Evolutionary conservation across 2,329 filamentous ascomycete genomes (phyloP).

Genomic region (Colletotrichum falcatum): DNA sequence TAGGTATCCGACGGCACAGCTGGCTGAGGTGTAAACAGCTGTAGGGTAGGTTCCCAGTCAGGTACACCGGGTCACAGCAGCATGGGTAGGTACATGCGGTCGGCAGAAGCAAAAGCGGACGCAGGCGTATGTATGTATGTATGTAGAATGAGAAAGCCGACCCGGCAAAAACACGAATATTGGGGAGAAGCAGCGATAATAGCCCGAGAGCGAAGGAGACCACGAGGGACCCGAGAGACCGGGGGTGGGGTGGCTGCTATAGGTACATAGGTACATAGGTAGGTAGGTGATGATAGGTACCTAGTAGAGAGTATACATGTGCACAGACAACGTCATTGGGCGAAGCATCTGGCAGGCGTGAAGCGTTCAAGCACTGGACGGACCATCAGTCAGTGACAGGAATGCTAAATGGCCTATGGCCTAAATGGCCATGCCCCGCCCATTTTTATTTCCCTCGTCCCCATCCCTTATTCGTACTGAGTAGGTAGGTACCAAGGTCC

Average conservation of each 20-base stretch:
- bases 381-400: neutral
- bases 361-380: slow-evolving; percentile 2
- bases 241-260: slow-evolving; percentile 23
- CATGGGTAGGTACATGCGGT: neutral
- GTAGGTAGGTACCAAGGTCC: no score
- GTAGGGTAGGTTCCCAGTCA: slow-evolving; percentile 10
- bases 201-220: slow-evolving; percentile 29
- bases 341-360: slow-evolving; percentile 13
- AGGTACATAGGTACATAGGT: no score
- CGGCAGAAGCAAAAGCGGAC: neutral
- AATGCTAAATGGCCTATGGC: slow-evolving; percentile 1
- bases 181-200: slow-evolving; percentile 29
- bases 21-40: neutral
- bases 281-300: no score
- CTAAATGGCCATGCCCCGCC: slow-evolving; percentile 5
- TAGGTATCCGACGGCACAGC: slow-evolving; percentile 2
- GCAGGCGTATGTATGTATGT: no score
- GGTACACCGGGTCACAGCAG: neutral
- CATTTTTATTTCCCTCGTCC: neutral
- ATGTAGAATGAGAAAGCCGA: neutral
- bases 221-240: slow-evolving; percentile 34
- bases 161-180: neutral
- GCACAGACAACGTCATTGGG: slow-evolving; percentile 27
- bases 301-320: slow-evolving; percentile 29
- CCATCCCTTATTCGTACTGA: neutral